Conservation (phyloP, 164 flowering plant genomes). For the Aristolochia fimbriata region DNA sequence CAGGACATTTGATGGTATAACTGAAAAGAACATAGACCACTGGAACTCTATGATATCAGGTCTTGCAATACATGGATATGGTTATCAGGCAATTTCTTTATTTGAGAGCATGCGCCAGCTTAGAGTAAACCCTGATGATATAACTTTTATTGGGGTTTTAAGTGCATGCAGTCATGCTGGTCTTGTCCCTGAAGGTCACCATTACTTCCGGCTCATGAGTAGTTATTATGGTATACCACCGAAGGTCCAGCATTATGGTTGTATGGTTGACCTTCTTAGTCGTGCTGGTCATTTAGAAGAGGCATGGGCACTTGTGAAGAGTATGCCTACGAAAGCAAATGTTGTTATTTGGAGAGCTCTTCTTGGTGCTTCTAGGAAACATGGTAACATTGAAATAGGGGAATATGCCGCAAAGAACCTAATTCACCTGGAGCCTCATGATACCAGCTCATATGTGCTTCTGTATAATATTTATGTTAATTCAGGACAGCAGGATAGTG, state of each 20-base stretch:
- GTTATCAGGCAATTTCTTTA: slow-evolving; percentile 3
- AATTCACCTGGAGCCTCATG: slow-evolving; percentile 9
- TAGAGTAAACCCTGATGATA: slow-evolving; percentile 4
- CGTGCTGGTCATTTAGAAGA: slow-evolving; percentile 11
- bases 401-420: slow-evolving; percentile 11
- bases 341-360: slow-evolving; percentile 12
- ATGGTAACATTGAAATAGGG: slow-evolving; percentile 6
- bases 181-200: slow-evolving; percentile 8
- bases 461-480: slow-evolving; percentile 11
- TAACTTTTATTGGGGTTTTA: slow-evolving; percentile 12
- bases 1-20: slow-evolving; percentile 1
- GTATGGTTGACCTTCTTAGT: slow-evolving; percentile 14
- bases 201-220: slow-evolving; percentile 9
- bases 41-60: slow-evolving; percentile 14
- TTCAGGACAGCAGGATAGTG: slow-evolving; percentile 2
- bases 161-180: slow-evolving; percentile 16
- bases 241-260: slow-evolving; percentile 13
- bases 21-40: slow-evolving; percentile 4
- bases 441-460: slow-evolving; percentile 10
- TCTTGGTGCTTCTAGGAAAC: slow-evolving; percentile 7
- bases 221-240: slow-evolving; percentile 5
- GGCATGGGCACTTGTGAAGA: slow-evolving; percentile 3
- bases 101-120: slow-evolving; percentile 5
- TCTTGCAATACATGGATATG: slow-evolving; percentile 10
- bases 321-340: slow-evolving; percentile 12